Conservation (phyloP, 1,139 yeast genomes). For the Suhomyces panamericanus region DNA sequence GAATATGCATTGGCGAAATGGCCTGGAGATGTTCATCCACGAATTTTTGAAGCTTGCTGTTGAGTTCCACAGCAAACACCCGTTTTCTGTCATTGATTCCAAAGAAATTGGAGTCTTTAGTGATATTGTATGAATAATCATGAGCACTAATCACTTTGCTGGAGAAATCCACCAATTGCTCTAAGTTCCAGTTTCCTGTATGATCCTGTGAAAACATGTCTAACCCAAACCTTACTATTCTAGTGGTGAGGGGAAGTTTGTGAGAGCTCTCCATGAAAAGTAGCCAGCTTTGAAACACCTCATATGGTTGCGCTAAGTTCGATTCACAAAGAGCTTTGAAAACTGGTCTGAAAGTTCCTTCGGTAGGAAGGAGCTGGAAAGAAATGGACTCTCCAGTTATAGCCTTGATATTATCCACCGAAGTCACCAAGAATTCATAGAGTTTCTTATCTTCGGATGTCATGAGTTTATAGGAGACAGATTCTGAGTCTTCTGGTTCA, state of each 20-base stretch:
- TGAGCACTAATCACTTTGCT: conserved; percentile 22
- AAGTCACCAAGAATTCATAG: conserved; percentile 20
- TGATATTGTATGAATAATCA: conserved; percentile 21
- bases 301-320: conserved; percentile 6
- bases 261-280: conserved; percentile 20
- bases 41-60: conserved; percentile 18
- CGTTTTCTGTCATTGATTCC: conserved; percentile 6
- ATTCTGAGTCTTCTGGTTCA: conserved; percentile 14
- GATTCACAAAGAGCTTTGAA: conserved; percentile 17
- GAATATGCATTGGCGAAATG: conserved; percentile 7
- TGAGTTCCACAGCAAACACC: conserved; percentile 12
- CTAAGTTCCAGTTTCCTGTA: conserved; percentile 11
- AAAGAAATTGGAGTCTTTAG: conserved; percentile 19
- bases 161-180: conserved; percentile 16
- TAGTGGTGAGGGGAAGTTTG: conserved; percentile 30
- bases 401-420: conserved; percentile 24
- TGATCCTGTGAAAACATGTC: conserved; percentile 5
- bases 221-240: conserved; percentile 22
- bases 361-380: conserved; percentile 25
- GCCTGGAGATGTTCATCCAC: conserved; percentile 13
- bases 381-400: conserved; percentile 23
- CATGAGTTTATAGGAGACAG: conserved; percentile 18
- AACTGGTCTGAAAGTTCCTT: conserved; percentile 30
- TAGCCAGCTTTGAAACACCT: conserved; percentile 18
- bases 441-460: conserved; percentile 20